These are phyloP conservation scores for Pichia heedii DNA, from an alignment of 805 yeast genomes.

Conservation along the genomic window DNA sequence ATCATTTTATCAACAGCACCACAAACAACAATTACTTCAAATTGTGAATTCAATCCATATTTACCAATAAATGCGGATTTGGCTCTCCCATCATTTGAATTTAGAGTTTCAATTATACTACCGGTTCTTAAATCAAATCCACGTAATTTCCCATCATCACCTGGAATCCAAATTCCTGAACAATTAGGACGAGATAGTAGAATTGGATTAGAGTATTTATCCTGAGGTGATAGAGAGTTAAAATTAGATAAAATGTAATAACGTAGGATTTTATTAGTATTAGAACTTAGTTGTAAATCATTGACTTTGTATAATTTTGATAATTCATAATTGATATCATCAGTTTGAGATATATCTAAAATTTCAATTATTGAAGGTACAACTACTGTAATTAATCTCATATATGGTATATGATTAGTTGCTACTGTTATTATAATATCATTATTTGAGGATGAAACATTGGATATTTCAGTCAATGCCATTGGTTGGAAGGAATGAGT, in stretches of 20 bases:
- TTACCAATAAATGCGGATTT: slow-evolving; percentile 31
- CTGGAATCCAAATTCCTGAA: slow-evolving; percentile 55
- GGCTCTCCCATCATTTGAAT: slow-evolving; percentile 38
- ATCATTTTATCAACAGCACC: slow-evolving; percentile 40
- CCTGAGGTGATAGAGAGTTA: slow-evolving; percentile 56
- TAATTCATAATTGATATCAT: not conserved
- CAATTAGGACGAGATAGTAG: slow-evolving; percentile 23
- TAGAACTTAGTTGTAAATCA: slow-evolving; percentile 17
- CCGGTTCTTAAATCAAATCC: slow-evolving; percentile 46
- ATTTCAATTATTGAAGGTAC: slow-evolving; percentile 29
- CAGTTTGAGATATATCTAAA: slow-evolving; percentile 2
- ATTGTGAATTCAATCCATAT: slow-evolving; percentile 14
- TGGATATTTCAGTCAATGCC: slow-evolving; percentile 26
- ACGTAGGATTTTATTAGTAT: slow-evolving; percentile 24
- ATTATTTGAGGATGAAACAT: not conserved
- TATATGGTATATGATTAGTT: slow-evolving; percentile 71
- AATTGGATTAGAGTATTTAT: slow-evolving; percentile 47
- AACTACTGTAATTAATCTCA: slow-evolving; percentile 52
- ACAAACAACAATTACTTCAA: slow-evolving; percentile 37
- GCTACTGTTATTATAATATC: slow-evolving; percentile 43
- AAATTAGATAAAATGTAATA: slow-evolving; percentile 33
- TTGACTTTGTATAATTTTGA: slow-evolving; percentile 3
- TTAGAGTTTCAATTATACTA: slow-evolving; percentile 26
- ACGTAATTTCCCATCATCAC: slow-evolving; percentile 59
- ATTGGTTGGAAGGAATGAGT: slow-evolving; percentile 55